phyloP scores from a whole-genome alignment of 2,329 filamentous ascomycete genomes.

The Hymenoscyphus repandus region DNA sequence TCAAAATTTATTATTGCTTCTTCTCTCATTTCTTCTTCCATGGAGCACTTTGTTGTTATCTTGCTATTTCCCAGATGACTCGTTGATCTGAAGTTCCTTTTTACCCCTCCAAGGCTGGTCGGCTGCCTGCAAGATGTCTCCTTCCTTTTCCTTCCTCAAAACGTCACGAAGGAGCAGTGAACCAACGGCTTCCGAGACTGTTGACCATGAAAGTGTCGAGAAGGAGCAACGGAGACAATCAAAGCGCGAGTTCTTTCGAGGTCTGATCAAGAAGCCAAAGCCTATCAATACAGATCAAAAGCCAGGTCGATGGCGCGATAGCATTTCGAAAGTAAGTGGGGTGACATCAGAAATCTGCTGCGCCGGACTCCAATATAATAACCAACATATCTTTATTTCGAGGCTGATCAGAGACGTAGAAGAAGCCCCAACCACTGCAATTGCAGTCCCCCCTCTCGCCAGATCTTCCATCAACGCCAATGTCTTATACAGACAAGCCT shows the following conservation, averaged over 20 bases:
- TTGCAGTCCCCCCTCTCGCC: slow-evolving; percentile 9
- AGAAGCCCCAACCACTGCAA: slow-evolving; percentile 4
- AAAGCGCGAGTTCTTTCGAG: slow-evolving; percentile 32
- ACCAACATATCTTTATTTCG: neutral
- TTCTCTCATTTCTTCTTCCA: neutral
- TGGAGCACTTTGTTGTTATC: neutral
- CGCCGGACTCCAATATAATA: neutral
- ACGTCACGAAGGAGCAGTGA: slow-evolving; percentile 16
- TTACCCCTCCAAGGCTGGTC: neutral
- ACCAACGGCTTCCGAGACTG: slow-evolving; percentile 3
- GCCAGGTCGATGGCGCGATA: slow-evolving; percentile 15
- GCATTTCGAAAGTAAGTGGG: slow-evolving; percentile 12
- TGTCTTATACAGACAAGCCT: slow-evolving; percentile 48
- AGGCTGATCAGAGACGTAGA: slow-evolving; percentile 5
- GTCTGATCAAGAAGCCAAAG: slow-evolving; percentile 26
- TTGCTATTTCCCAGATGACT: neutral
- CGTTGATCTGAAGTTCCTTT: neutral
- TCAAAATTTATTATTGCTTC: neutral
- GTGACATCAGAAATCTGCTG: neutral
- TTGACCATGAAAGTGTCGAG: slow-evolving; percentile 17
- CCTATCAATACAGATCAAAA: slow-evolving; percentile 10
- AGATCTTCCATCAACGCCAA: slow-evolving; percentile 13
- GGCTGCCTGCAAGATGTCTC: neutral
- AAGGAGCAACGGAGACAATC: slow-evolving; percentile 28
- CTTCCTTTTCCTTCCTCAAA: slow-evolving; percentile 23